A percentile compares a stretch with the other conserved stretches of the same genome.
These are phyloP conservation scores for Rhododendron ferrugineum DNA, from an alignment of 148 eudicot genomes.

Conservation along the genomic window DNA sequence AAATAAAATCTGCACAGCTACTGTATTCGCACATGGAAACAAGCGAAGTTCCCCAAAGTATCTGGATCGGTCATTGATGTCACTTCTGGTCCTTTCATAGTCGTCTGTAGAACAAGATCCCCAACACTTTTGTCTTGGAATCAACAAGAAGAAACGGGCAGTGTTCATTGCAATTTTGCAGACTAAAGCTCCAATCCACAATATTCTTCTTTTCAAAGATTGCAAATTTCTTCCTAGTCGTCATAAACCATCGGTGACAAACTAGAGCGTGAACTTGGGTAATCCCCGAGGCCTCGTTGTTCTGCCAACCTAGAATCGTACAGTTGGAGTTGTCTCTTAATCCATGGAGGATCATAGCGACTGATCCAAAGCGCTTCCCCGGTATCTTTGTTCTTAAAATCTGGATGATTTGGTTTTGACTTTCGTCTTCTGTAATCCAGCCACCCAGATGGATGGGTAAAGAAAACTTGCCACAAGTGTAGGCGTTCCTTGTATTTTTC, in stretches of 20 bases:
- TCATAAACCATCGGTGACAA: conserved; percentile 16
- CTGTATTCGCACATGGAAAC: background rate
- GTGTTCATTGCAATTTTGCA: background rate
- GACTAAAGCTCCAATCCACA: background rate
- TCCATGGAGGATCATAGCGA: conserved; percentile 55
- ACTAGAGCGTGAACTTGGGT: background rate
- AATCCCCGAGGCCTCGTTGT: background rate
- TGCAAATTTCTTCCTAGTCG: background rate
- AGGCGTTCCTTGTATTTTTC: conserved; percentile 35
- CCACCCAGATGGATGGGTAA: conserved; percentile 67
- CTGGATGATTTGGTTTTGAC: conserved; percentile 42
- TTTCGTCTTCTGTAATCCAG: conserved; percentile 46
- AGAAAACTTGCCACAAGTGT: conserved; percentile 61
- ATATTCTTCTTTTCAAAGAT: background rate
- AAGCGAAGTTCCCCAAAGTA: background rate
- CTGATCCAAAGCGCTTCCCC: conserved; percentile 70
- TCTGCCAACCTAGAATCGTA: conserved; percentile 33
- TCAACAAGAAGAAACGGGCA: background rate
- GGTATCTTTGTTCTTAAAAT: conserved; percentile 59
- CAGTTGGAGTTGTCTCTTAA: conserved; percentile 46
- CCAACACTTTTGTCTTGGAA: background rate
- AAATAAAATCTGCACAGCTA: background rate
- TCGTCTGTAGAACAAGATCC: background rate
- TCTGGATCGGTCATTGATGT: background rate
- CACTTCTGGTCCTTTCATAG: background rate